Base-by-base conservation (phyloP, 768 basidiomycete species). In the Pilatotrama ljubarskyi region DNA sequence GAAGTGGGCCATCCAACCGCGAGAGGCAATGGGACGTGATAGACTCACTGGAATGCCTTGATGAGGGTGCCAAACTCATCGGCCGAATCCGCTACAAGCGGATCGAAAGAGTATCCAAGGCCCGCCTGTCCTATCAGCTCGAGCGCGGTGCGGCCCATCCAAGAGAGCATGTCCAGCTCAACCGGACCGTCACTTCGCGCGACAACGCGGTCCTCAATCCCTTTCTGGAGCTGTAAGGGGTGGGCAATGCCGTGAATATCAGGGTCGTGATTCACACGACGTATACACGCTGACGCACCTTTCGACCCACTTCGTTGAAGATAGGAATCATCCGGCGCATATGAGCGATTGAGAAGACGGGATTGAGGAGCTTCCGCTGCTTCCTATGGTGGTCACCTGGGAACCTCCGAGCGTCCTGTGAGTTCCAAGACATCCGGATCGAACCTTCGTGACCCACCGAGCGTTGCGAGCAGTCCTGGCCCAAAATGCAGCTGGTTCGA, bases 291-390 rank as follows among this genome's bases (percentile, higher is more conserved):
- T 32, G 35, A 36, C 17, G 43, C 32, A 64, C 66, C 35, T 48
- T 53, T 42, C 41, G 51, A 17, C 62, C 41, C 29, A 65, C 26
- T 24, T 51, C 29, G 47, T 65, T 66, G 50, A 66, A 64, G 11
- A 69, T 60, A 2, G 61, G 58, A 5, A 61, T 57, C 66, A 69
- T 64, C 37, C 62, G 42, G 11, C 68, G 65, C 55, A 69, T 57
- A 41, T 69, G 64, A 6, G 57, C 55, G 43, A 58, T 58, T 1
- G 68, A 69, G 57, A 69, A 69, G 11, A 65, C 60, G 13, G 68
- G 68, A 26, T 65, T 65, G 14, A 68, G 52, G 10, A 65, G 36
- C 44, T 62, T 62, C n/a, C 65, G 63, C 51, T 68, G 68, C 13
- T 53, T 61, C 3, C 64, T 52, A 47, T 68, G 65, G 5, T 59